Evolutionary conservation across 2,329 filamentous ascomycete species (phyloP).

Genomic region (Polytolypa hystricis): DNA sequence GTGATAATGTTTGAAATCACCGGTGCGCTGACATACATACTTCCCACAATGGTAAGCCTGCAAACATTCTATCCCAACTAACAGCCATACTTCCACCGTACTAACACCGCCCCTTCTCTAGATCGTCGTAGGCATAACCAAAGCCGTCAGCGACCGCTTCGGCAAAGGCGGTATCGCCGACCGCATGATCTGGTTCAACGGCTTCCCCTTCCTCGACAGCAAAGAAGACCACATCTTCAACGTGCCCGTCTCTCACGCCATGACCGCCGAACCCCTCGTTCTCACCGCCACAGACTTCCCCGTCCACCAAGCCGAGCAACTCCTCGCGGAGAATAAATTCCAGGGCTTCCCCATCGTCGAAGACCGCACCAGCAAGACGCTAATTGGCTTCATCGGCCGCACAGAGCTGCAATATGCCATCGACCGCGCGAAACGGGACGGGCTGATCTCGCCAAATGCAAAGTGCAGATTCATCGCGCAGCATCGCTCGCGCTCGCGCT

Average conservation of each 20-base stretch:
- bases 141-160: conserved; percentile 80
- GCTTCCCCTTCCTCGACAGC: conserved; percentile 91
- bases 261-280: conserved; percentile 65
- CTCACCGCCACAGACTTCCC: conserved; percentile 65
- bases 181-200: conserved; percentile 97
- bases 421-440: conserved; percentile 61
- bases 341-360: conserved; percentile 92
- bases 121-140: conserved; percentile 94
- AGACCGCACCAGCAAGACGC: conserved; percentile 54
- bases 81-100: not conserved
- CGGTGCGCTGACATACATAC: conserved; percentile 90
- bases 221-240: conserved; percentile 97
- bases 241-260: conserved; percentile 80
- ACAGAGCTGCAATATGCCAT: conserved; percentile 88
- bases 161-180: conserved; percentile 96
- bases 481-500: conserved; percentile 30
- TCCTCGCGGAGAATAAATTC: conserved; percentile 68
- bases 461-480: conserved; percentile 57
- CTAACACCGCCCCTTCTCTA: conserved; percentile 20
- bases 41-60: conserved; percentile 70
- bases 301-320: conserved; percentile 62
- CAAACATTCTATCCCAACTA: not conserved
- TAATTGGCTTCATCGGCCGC: conserved; percentile 85
- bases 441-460: conserved; percentile 53
- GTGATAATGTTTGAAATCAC: conserved; percentile 99